Evolutionary conservation across 768 basidiomycete genomes (phyloP).

Genomic region (Austroboletus festivus): DNA sequence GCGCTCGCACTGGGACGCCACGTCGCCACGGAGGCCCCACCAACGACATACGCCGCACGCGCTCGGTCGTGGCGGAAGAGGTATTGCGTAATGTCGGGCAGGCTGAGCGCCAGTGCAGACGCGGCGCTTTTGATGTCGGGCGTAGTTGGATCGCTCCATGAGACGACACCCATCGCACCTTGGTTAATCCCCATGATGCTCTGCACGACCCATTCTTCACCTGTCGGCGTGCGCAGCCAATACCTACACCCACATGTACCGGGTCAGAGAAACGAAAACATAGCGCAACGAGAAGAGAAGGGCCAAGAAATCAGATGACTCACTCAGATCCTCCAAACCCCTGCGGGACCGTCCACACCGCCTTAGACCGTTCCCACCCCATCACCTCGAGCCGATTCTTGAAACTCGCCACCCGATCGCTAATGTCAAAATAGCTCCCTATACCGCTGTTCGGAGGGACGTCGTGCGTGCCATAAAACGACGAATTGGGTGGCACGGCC

Average conservation of each 20-base stretch:
- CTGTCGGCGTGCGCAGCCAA: constrained; percentile 64
- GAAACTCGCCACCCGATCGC: constrained; percentile 65
- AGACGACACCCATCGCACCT: constrained; percentile 53
- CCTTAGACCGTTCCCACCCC: constrained; percentile 66
- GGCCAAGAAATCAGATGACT: no score
- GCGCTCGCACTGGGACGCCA: constrained; percentile 42
- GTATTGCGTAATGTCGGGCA: constrained; percentile 45
- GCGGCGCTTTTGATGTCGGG: constrained; percentile 51
- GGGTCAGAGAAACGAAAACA: neutral
- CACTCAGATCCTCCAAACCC: constrained; percentile 51
- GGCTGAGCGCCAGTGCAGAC: constrained; percentile 44
- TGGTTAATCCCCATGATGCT: constrained; percentile 68
- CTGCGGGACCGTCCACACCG: constrained; percentile 80
- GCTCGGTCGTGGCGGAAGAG: constrained; percentile 42
- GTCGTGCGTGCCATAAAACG: constrained; percentile 9
- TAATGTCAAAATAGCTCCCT: constrained; percentile 59
- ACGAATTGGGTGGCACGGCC: constrained; percentile 26
- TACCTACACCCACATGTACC: constrained; percentile 35
- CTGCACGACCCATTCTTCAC: constrained; percentile 66
- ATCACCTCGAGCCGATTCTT: constrained; percentile 53
- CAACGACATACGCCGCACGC: constrained; percentile 37
- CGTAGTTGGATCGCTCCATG: constrained; percentile 52
- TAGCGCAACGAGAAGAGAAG: no score
- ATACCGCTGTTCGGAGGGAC: constrained; percentile 31
- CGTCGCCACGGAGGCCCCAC: constrained; percentile 47